Evolutionary conservation across 148 eudicot genomes (phyloP).

Genomic region (Diospyros kaki): DNA sequence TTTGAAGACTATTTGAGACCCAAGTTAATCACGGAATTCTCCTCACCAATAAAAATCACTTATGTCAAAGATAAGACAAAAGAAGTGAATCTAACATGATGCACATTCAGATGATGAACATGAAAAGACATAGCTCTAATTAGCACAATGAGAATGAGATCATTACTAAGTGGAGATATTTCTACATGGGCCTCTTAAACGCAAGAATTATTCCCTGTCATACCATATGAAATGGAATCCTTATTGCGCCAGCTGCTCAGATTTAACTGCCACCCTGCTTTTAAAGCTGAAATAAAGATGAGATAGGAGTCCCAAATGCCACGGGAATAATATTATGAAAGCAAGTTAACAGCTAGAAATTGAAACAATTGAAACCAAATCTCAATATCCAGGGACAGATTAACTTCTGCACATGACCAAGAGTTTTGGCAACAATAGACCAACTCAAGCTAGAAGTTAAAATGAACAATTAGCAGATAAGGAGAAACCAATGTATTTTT

Average conservation of each 20-base stretch:
- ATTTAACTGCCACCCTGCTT: slow-evolving; percentile 47
- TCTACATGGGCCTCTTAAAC: slow-evolving; percentile 25
- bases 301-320: too few relatives aligned
- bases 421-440: too few relatives aligned
- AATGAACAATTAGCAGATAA: too few relatives aligned
- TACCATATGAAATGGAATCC: slow-evolving; percentile 48
- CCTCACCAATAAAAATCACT: background rate
- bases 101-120: too few relatives aligned
- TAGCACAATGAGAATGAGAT: slow-evolving; percentile 3
- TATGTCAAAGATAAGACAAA: background rate
- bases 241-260: slow-evolving; percentile 52
- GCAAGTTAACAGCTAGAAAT: too few relatives aligned
- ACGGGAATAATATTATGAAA: too few relatives aligned
- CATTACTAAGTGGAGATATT: slow-evolving; percentile 1
- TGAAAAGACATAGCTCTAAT: background rate
- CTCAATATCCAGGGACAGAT: too few relatives aligned
- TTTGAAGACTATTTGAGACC: background rate
- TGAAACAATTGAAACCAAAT: too few relatives aligned
- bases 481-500: too few relatives aligned
- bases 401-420: too few relatives aligned
- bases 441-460: too few relatives aligned
- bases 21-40: slow-evolving; percentile 1
- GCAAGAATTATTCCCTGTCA: slow-evolving; percentile 35
- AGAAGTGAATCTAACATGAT: background rate
- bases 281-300: slow-evolving; percentile 35